Evolutionary conservation across 176 grass and related monocot genomes (phyloP).

Genomic region (Avena insularis): DNA sequence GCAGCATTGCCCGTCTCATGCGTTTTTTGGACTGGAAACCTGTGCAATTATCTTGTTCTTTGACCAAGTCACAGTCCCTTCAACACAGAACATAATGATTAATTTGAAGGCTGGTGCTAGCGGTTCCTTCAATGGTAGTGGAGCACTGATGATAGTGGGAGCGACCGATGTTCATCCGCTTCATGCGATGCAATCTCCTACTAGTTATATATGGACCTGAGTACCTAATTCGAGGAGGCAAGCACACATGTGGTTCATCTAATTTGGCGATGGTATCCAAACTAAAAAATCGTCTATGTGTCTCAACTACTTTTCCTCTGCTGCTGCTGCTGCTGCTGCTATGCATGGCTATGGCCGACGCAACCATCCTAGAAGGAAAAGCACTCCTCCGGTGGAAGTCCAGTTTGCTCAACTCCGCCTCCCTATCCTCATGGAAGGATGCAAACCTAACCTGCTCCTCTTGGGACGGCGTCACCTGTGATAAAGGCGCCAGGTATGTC

Average conservation of each 20-base stretch:
- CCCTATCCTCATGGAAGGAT: slow-evolving; percentile 43
- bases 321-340: not conserved
- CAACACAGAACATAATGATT: not conserved
- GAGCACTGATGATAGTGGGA: not conserved
- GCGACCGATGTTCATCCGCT: not conserved
- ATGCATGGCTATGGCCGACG: not conserved
- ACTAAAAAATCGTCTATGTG: not conserved
- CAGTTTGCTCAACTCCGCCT: slow-evolving; percentile 27
- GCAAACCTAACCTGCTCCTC: slow-evolving; percentile 42
- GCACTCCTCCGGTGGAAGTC: slow-evolving; percentile 62
- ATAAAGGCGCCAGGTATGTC: slow-evolving; percentile 12
- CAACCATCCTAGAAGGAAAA: slow-evolving; percentile 4
- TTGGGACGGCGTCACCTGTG: slow-evolving; percentile 57
- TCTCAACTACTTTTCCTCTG: not conserved
- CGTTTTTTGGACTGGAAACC: not conserved
- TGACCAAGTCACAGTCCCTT: not conserved
- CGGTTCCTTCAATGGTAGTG: not conserved
- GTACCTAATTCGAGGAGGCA: not conserved
- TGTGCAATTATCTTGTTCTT: not conserved
- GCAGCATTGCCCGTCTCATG: too few relatives aligned
- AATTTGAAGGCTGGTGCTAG: not conserved
- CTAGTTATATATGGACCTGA: not conserved
- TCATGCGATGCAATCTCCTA: too few relatives aligned
- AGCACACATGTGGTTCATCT: not conserved
- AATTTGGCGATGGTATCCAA: not conserved